Conservation (phyloP, 352 stramenopile species). For the Phytophthora palmivora region DNA sequence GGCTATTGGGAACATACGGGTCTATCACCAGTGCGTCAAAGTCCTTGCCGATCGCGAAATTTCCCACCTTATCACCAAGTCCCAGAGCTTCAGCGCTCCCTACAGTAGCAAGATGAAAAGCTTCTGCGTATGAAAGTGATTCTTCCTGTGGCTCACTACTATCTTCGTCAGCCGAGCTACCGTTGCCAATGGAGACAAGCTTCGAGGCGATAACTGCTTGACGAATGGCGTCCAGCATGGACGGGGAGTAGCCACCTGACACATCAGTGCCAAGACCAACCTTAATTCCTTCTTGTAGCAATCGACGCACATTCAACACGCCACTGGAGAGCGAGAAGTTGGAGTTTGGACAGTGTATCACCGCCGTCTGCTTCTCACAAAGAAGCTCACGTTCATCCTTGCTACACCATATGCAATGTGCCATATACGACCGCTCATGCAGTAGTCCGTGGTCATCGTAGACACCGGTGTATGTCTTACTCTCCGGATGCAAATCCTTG, state of each 20-base stretch:
- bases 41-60: conserved; percentile 89
- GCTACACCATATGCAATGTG: conserved; percentile 93
- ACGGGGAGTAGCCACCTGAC: conserved; percentile 93
- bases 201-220: conserved; percentile 92
- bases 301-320: conserved; percentile 80
- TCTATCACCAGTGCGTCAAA: conserved; percentile 93
- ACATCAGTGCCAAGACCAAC: conserved; percentile 96
- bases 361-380: conserved; percentile 56
- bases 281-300: conserved; percentile 82
- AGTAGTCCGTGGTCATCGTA: conserved; percentile 90
- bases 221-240: conserved; percentile 93
- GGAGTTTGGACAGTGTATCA: conserved; percentile 96
- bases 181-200: conserved; percentile 71
- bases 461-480: conserved; percentile 79
- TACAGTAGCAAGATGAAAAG: conserved; percentile 92
- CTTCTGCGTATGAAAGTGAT: conserved; percentile 77
- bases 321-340: conserved; percentile 95
- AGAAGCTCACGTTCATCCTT: conserved; percentile 81
- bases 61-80: conserved; percentile 79
- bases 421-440: conserved; percentile 92
- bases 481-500: conserved; percentile 81
- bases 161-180: conserved; percentile 53
- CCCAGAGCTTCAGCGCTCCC: conserved; percentile 61
- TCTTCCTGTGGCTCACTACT: conserved; percentile 25
- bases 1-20: conserved; percentile 52